Percentiles rank a stretch among this genome's conserved stretches.
phyloP scores from a whole-genome alignment of 108 stramenopile genomes.

The Cyclostephanos tholiformis region DNA sequence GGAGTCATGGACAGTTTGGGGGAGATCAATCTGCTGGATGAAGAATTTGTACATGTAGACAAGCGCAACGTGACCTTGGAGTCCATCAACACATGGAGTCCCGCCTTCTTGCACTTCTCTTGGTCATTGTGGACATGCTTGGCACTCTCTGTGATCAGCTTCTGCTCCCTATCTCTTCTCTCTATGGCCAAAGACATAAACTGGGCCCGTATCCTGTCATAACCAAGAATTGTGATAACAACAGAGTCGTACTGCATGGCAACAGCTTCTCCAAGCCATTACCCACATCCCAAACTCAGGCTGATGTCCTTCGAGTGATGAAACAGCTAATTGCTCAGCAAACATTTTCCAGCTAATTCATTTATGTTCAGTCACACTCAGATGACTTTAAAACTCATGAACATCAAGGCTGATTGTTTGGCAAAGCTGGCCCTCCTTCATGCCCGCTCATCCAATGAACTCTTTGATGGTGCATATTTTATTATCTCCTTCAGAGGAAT shows the following conservation, averaged over 20 bases:
- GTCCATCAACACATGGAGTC: too few species aligned
- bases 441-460: background rate
- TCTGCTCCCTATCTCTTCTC: too few species aligned
- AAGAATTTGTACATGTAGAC: too few species aligned
- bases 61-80: too few species aligned
- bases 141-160: too few species aligned
- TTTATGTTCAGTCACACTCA: background rate
- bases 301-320: background rate
- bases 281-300: background rate
- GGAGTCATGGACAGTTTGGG: too few species aligned
- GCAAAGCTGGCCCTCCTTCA: background rate
- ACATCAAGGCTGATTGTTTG: background rate
- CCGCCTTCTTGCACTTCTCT: too few species aligned
- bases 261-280: background rate
- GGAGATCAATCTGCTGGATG: too few species aligned
- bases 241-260: slow-evolving; percentile 3
- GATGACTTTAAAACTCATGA: background rate
- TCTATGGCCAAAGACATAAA: too few species aligned
- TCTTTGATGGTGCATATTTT: background rate
- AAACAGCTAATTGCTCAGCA: background rate
- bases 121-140: too few species aligned
- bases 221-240: slow-evolving; percentile 2
- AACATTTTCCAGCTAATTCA: background rate
- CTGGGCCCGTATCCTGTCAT: background rate
- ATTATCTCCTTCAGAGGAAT: background rate